These are phyloP conservation scores for bread wheat (Triticum aestivum) DNA, from an alignment of 176 grass and related monocot species.

Conservation along the genomic window DNA sequence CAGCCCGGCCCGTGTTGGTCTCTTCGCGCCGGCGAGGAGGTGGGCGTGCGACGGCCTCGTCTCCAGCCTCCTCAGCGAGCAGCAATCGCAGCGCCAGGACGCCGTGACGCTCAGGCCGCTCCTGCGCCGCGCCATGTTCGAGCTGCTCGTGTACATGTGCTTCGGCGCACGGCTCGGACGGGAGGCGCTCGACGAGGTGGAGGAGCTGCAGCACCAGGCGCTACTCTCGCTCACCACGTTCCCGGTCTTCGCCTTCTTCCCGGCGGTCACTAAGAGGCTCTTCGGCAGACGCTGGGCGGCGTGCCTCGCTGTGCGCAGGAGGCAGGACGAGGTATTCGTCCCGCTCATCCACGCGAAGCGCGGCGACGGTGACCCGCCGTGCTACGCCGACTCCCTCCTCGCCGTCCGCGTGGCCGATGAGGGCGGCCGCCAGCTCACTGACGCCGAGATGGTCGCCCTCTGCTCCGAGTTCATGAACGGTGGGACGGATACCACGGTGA, in stretches of 20 bases:
- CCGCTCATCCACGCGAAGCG: slow-evolving; percentile 28
- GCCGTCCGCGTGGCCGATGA: neutral
- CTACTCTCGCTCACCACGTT: neutral
- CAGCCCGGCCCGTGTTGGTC: slow-evolving; percentile 11
- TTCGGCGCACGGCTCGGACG: slow-evolving; percentile 41
- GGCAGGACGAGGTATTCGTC: slow-evolving; percentile 37
- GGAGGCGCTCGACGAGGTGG: slow-evolving; percentile 37
- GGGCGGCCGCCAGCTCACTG: neutral
- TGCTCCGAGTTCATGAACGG: neutral
- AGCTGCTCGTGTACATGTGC: slow-evolving; percentile 49
- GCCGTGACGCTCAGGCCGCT: slow-evolving; percentile 29
- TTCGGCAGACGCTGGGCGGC: slow-evolving; percentile 42
- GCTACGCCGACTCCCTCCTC: slow-evolving; percentile 49
- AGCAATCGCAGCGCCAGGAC: neutral
- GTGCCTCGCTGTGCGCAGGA: neutral
- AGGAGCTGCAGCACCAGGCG: neutral
- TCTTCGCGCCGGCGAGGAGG: slow-evolving; percentile 22
- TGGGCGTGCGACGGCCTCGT: slow-evolving; percentile 43
- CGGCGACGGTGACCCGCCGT: neutral
- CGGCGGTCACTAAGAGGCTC: slow-evolving; percentile 47
- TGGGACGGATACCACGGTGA: neutral
- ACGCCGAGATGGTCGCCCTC: neutral
- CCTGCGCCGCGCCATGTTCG: slow-evolving; percentile 21
- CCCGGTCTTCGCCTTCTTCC: slow-evolving; percentile 17
- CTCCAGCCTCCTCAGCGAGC: neutral